Evolutionary conservation across 2,329 filamentous ascomycete species (phyloP), one percentile per base, ranked within the genome.

Genomic region (Botrytis aclada): DNA sequence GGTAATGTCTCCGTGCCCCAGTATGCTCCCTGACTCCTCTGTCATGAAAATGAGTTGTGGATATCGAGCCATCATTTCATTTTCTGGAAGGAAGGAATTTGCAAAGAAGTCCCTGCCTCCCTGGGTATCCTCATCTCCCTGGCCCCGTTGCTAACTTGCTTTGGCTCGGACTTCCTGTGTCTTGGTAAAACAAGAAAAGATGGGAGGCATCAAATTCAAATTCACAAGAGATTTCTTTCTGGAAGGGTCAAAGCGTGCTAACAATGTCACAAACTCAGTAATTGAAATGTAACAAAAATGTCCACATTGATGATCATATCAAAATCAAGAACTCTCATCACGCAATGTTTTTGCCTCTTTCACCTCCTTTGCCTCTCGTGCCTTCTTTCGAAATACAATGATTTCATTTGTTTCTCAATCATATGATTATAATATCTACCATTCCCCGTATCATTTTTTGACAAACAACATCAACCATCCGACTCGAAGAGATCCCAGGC

Each of bases 131-230:
- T 65, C 16, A 65, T 25, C 22, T 34, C 43, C 43, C 63, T 47
- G 29, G 43, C 43, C 62, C 62, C 43, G 29, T 41, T 32, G 39
- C 39, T 54, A 16, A 54, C 47, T n/a, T 16, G 25, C 47, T 34
- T 65, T 25, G 63, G 63, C 63, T 65, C 43, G 43, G 63, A 51
- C 63, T 65, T 22, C n/a, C 41, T 32, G 32, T 32, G 56, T 60
- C 56, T 20, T 34, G 29, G 56, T 64, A 45, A 32, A 64, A 64
- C 29, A 64, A 45, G 20, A 29, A 22, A 32, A 10, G 20, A 51
- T n/a, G 14, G 47, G 47, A 51, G 47, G 22, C 12, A 51, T 0
- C 22, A 25, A n/a, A n/a, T n/a, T n/a, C n/a, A n/a, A n/a, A n/a
- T 14, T n/a, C 12, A 63, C n/a, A 20, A 45, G 7, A 64, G n/a